Conservation (phyloP, 306 rosid species). For the Echinosophora koreensis region DNA sequence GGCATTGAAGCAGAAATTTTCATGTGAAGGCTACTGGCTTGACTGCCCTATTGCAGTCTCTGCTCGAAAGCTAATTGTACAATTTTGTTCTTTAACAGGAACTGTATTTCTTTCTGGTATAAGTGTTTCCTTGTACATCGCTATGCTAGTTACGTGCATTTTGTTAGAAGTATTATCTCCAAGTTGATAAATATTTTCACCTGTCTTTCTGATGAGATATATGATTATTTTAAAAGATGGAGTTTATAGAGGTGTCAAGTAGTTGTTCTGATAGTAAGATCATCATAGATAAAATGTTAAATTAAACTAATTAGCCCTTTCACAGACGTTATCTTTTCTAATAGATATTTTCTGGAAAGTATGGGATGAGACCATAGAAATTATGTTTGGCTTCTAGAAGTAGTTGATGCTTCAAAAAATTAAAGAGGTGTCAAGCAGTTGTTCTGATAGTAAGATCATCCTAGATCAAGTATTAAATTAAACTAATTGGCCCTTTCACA, state of each 20-base stretch:
- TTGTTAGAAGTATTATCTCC: conserved; percentile 33
- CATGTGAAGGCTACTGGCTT: conserved; percentile 85
- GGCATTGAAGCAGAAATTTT: conserved; percentile 80
- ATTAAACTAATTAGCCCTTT: conserved; percentile 23
- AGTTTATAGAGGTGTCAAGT: conserved; percentile 23
- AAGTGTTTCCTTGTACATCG: conserved; percentile 39
- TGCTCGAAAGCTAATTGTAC: conserved; percentile 90
- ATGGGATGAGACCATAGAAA: conserved; percentile 21
- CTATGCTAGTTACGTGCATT: conserved; percentile 31
- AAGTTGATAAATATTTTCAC: conserved; percentile 39
- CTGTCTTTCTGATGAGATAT: conserved; percentile 32
- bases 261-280: conserved; percentile 33
- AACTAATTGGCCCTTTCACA: conserved; percentile 25
- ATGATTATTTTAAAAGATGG: conserved; percentile 21
- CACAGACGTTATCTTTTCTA: neutral
- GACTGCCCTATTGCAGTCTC: conserved; percentile 91
- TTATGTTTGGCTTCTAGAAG: conserved; percentile 34
- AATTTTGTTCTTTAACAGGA: conserved; percentile 90
- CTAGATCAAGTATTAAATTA: conserved; percentile 27
- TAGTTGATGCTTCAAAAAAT: neutral
- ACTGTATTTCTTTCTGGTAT: conserved; percentile 83
- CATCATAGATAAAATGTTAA: conserved; percentile 29
- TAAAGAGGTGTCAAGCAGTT: conserved; percentile 23
- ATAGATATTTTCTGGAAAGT: conserved; percentile 28
- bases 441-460: conserved; percentile 28